Percentiles rank a stretch among this genome's conserved stretches.
phyloP scores from a whole-genome alignment of 1,139 yeast genomes.

The Candida tetrigidarum region DNA sequence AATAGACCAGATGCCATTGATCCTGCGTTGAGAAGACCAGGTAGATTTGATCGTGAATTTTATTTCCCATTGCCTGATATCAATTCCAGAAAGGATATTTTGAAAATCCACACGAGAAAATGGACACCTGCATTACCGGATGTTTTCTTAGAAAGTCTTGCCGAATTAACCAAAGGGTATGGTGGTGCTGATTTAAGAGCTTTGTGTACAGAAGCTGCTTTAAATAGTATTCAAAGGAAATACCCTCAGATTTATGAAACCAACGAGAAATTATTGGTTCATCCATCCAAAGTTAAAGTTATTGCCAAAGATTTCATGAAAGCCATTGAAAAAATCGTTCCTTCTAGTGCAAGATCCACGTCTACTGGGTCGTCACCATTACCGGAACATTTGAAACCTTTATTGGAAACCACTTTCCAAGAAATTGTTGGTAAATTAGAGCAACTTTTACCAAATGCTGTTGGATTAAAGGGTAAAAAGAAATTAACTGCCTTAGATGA shows the following conservation, averaged over 20 bases:
- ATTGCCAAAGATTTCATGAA: conserved; percentile 86
- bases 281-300: conserved; percentile 73
- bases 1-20: conserved; percentile 98
- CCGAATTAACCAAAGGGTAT: conserved; percentile 88
- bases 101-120: conserved; percentile 82
- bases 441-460: conserved; percentile 63
- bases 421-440: conserved; percentile 55
- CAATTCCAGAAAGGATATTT: conserved; percentile 75
- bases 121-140: conserved; percentile 79
- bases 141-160: conserved; percentile 66
- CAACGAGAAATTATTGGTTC: conserved; percentile 71
- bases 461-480: conserved; percentile 36
- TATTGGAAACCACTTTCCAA: conserved; percentile 55
- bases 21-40: conserved; percentile 97
- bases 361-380: conserved; percentile 77
- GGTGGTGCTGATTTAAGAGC: conserved; percentile 99
- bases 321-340: conserved; percentile 86
- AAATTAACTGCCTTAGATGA: conserved; percentile 68
- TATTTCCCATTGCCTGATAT: conserved; percentile 92
- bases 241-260: conserved; percentile 93
- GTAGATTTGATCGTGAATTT: conserved; percentile 96
- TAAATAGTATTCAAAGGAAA: conserved; percentile 86
- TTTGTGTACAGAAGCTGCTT: conserved; percentile 93
- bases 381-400: conserved; percentile 71
- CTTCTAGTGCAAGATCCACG: conserved; percentile 89